Base-by-base conservation (phyloP, 495 filamentous ascomycete genomes). In the Pseudoneurospora amorphoporcata region DNA sequence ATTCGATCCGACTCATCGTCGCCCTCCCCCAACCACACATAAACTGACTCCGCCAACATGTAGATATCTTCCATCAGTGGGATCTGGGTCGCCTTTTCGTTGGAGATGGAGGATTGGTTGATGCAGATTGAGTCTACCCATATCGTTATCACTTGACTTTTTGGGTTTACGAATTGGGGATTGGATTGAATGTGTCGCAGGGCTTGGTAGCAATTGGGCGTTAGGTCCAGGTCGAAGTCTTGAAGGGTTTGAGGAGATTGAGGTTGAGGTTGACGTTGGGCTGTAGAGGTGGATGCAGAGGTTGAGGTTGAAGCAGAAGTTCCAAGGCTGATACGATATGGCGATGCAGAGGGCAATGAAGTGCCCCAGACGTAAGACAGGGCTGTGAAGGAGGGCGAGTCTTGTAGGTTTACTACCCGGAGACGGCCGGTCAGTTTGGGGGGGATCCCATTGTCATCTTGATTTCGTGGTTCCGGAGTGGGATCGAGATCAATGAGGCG, bases 81-180 rank as follows among this genome's bases (percentile, higher is more conserved):
- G 3, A 83, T 78, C 35, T 83, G 82, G 12, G 68, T 39, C 10
- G 58, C 71, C 71, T 77, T 81, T 61, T 83, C 82, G 2, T 73
- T 38, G 8, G 71, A 19, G 71, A 79, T 69, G 41, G 41, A 14
- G 16, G 68, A 39, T 73, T 84, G 82, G 71, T 83, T 73, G 70
- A 84, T 83, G 72, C 82, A 84, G 12, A 83, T 77, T 2, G 79
- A 72, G 53, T 83, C 82, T 38, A 81, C 73, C 79, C 80, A 82
- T 6, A 23, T 23, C 23, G 23, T 23, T 23, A 23, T 23, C 23
- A 23, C 23, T 23, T 23, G 23, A 23, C 23, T 23, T 23, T 0
- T 23, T 23, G 23, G 23, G 23, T 23, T 23, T 23, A 23, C 23
- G 23, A 23, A 23, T 23, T 23, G 23, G 23, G 23, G 23, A 1